Conservation (phyloP, 805 yeast species). For the Candida caryicola region DNA sequence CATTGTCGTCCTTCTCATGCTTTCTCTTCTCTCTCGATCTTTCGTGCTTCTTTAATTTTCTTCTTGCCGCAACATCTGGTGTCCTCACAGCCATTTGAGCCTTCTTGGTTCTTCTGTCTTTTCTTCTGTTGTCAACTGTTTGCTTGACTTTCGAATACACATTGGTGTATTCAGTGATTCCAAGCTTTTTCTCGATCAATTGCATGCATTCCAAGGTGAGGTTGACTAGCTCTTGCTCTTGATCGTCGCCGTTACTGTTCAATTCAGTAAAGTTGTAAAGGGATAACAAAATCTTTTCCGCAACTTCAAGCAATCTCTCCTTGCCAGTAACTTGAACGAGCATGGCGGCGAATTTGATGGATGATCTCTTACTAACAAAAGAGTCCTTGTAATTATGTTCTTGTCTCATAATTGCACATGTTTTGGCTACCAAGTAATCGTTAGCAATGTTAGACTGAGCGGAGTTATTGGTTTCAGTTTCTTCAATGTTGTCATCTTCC, state of each 20-base stretch:
- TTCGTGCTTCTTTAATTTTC: conserved; percentile 73
- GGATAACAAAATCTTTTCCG: conserved; percentile 54
- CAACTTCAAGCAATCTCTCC: conserved; percentile 38
- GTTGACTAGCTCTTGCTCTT: conserved; percentile 50
- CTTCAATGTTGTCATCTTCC: conserved; percentile 22
- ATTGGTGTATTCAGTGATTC: conserved; percentile 64
- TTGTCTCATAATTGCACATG: conserved; percentile 61
- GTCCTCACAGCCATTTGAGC: conserved; percentile 72
- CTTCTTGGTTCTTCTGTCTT: conserved; percentile 71
- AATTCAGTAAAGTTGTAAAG: conserved; percentile 48
- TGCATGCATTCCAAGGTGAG: conserved; percentile 65
- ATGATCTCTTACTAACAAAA: conserved; percentile 58
- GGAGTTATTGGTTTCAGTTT: conserved; percentile 12
- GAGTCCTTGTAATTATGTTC: conserved; percentile 56
- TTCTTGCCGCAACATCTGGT: conserved; percentile 79
- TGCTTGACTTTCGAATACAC: conserved; percentile 64
- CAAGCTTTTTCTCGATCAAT: conserved; percentile 64
- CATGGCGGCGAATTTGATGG: conserved; percentile 71
- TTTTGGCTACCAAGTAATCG: conserved; percentile 63
- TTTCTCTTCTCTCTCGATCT: conserved; percentile 75
- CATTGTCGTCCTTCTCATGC: conserved; percentile 71
- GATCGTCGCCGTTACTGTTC: conserved; percentile 35
- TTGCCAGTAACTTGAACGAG: conserved; percentile 47
- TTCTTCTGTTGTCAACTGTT: conserved; percentile 57
- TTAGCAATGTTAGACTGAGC: conserved; percentile 35